A percentile compares a stretch with the other conserved stretches of the same genome.
Evolutionary conservation across 1,284 basidiomycete genomes (phyloP).

Genomic region (Microbotryum intermedium): DNA sequence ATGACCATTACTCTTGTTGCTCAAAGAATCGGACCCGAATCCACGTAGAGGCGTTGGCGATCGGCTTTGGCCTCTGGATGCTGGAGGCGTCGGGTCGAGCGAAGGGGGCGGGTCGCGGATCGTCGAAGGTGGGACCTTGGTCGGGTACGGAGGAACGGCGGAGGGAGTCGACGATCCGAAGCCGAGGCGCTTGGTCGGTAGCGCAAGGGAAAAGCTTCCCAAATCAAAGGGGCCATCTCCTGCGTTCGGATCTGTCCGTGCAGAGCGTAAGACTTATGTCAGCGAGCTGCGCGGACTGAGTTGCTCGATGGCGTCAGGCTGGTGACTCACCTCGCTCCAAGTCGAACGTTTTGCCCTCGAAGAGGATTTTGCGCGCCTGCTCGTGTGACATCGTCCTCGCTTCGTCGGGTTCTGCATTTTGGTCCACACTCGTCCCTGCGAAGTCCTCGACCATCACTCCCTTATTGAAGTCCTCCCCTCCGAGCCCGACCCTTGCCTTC

Average conservation of each 20-base stretch:
- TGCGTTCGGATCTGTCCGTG: not conserved
- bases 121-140: slow-evolving; percentile 16
- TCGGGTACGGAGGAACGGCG: slow-evolving; percentile 6
- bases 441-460: slow-evolving; percentile 25
- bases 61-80: not conserved
- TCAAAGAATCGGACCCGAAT: slow-evolving; percentile 18
- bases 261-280: not conserved
- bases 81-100: not conserved
- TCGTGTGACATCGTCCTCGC: slow-evolving; percentile 9
- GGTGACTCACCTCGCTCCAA: not conserved
- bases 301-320: not conserved
- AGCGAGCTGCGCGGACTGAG: no score
- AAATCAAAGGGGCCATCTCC: not conserved
- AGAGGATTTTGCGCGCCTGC: slow-evolving; percentile 15
- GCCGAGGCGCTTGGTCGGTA: slow-evolving; percentile 12
- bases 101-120: slow-evolving; percentile 11
- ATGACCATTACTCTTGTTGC: not conserved
- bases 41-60: slow-evolving; percentile 8
- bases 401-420: not conserved
- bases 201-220: slow-evolving; percentile 22
- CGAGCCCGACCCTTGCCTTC: slow-evolving; percentile 11
- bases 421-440: not conserved
- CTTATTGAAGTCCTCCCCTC: slow-evolving; percentile 25
- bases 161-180: not conserved
- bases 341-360: slow-evolving; percentile 15